These are phyloP conservation scores for Chrysoporthe cubensis DNA, from an alignment of 2,329 filamentous ascomycete genomes.

Conservation along the genomic window DNA sequence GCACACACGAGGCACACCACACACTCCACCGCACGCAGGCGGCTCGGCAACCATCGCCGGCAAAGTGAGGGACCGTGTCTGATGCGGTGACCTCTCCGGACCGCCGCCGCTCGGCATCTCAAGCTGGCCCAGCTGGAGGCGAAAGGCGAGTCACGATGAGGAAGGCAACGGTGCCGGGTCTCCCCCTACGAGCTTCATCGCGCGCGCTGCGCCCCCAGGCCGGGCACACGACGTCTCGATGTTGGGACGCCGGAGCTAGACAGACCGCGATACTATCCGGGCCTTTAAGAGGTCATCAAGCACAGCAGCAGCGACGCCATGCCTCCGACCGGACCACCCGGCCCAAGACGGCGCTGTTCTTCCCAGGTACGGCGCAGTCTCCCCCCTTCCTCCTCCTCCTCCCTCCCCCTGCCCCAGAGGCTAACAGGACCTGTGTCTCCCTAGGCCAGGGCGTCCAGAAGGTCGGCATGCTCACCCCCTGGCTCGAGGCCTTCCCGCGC, in stretches of 20 bases:
- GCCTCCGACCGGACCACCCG: slow-evolving; percentile 28
- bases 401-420: background rate
- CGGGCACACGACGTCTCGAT: background rate
- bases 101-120: slow-evolving; percentile 19
- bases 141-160: slow-evolving; percentile 13
- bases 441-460: slow-evolving; percentile 86
- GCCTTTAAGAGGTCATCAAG: background rate
- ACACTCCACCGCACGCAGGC: background rate
- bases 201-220: background rate
- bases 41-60: background rate
- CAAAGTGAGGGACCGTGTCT: background rate
- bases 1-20: background rate
- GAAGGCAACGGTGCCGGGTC: slow-evolving; percentile 10
- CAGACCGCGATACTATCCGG: slow-evolving; percentile 5
- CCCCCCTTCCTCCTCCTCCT: background rate
- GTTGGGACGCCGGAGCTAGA: background rate
- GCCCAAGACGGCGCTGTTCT: slow-evolving; percentile 62
- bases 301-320: slow-evolving; percentile 19
- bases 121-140: slow-evolving; percentile 19
- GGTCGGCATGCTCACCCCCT: slow-evolving; percentile 84
- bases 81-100: slow-evolving; percentile 23
- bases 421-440: background rate
- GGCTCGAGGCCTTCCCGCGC: slow-evolving; percentile 82
- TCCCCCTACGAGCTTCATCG: slow-evolving; percentile 4
- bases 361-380: slow-evolving; percentile 51